Evolutionary conservation across 331 rosid species (phyloP), one percentile per base, ranked within the genome.

Genomic region (Dryas integrifolia): DNA sequence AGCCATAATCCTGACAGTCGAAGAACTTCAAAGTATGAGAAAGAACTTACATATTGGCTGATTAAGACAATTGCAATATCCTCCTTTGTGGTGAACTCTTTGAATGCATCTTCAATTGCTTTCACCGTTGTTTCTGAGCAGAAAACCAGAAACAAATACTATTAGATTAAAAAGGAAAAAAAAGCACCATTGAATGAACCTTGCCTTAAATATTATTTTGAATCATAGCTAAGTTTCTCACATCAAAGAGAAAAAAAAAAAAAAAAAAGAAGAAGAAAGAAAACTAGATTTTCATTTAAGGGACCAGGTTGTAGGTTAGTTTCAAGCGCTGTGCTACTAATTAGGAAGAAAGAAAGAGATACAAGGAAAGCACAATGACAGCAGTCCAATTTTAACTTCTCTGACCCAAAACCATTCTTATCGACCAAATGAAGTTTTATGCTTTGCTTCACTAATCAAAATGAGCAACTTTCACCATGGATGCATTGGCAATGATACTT

Each of bases 91-190:
- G 97, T 86, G 81, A 91, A 94, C 68, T 94, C 98, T 72, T 91
- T 94, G 86, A 91, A 94, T 59, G 96, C 92, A 70, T 91, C 98
- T 86, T 94, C 97, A 59, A 94, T 91, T 83, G 85, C 87, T 83
- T 91, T 94, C 52, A 94, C 87, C 14, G 97, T 89, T 51, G 97
- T 94, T 80, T 94, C 95, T 94, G 68, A 43, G 70, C 70, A 73
- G n/a, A 73, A 72, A 51, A 43, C 60, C 76, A 66, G 45, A 76
- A 67, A 44, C 26, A 63, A n/a, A 48, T n/a, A 67, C 55, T 9
- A 53, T 67, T 58, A 82, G 65, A 51, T 15, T 72, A n/a, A 55
- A 24, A 21, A 21, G 24, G 24, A 21, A 21, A 49, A 67, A 21
- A 39, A n/a, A 69, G 3, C 66, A 72, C 44, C 64, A 2, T 11